A percentile compares a stretch with the other conserved stretches of the same genome.
These are phyloP conservation scores for Somion occarium DNA, from an alignment of 1,284 basidiomycete genomes.

Conservation along the genomic window DNA sequence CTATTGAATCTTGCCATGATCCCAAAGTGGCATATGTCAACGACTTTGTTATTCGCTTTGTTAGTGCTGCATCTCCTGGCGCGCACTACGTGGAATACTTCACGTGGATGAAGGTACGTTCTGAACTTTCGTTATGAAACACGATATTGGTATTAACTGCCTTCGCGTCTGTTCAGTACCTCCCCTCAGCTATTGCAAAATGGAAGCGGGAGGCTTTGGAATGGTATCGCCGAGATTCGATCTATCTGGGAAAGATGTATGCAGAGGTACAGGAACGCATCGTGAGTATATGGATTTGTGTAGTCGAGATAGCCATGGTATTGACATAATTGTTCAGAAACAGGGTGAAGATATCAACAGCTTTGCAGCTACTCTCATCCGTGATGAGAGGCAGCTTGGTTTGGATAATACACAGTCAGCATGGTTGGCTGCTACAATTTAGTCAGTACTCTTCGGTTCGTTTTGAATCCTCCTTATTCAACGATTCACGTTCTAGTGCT, in stretches of 20 bases:
- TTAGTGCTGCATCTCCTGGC: neutral
- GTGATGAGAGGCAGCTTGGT: neutral
- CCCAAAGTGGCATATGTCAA: constrained; percentile 3
- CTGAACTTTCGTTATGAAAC: neutral
- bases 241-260: constrained; percentile 11
- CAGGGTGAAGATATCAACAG: constrained; percentile 3
- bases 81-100: neutral
- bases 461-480: neutral
- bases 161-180: too few species aligned
- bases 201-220: constrained; percentile 18
- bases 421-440: constrained; percentile 4
- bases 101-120: neutral
- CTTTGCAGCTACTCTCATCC: constrained; percentile 7
- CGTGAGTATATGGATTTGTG: too few species aligned
- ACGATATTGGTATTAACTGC: too few species aligned
- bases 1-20: constrained; percentile 11
- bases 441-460: constrained; percentile 6
- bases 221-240: constrained; percentile 13
- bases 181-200: constrained; percentile 6
- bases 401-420: constrained; percentile 6
- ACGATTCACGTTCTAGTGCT: neutral
- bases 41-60: neutral
- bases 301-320: too few species aligned
- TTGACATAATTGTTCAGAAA: constrained; percentile 3
- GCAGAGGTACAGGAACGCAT: neutral